Percentiles rank a stretch among this genome's conserved stretches.
Evolutionary conservation across 1,284 basidiomycete species (phyloP).

Genomic region (Papiliotrema flavescens): DNA sequence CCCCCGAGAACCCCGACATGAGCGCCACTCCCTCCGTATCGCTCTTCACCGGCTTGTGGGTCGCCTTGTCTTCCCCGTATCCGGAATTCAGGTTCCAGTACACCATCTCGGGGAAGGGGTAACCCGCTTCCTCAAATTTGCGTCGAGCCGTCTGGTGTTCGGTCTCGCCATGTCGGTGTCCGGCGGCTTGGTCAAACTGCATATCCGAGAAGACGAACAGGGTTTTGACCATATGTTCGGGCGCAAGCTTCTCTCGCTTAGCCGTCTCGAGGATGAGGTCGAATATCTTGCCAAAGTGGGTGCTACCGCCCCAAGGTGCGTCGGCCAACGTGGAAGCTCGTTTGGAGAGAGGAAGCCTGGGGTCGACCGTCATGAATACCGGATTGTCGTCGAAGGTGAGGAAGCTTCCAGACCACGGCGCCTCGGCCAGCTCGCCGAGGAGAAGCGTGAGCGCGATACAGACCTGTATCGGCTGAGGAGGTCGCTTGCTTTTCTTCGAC

Average conservation of each 20-base stretch:
- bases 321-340: slow-evolving; percentile 49
- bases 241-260: slow-evolving; percentile 55
- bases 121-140: slow-evolving; percentile 60
- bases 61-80: background rate
- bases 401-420: slow-evolving; percentile 63
- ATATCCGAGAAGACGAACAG: slow-evolving; percentile 72
- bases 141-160: slow-evolving; percentile 58
- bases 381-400: slow-evolving; percentile 63
- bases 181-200: slow-evolving; percentile 60
- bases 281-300: slow-evolving; percentile 51
- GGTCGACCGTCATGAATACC: slow-evolving; percentile 54
- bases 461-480: slow-evolving; percentile 56
- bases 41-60: slow-evolving; percentile 54
- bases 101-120: slow-evolving; percentile 61
- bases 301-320: slow-evolving; percentile 58
- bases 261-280: slow-evolving; percentile 57
- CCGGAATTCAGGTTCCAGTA: slow-evolving; percentile 35
- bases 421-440: slow-evolving; percentile 58
- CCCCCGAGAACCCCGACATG: slow-evolving; percentile 64
- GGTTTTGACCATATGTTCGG: slow-evolving; percentile 67
- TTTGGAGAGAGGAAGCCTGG: slow-evolving; percentile 41
- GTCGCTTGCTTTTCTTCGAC: background rate
- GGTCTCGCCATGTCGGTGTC: slow-evolving; percentile 54
- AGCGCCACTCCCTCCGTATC: slow-evolving; percentile 60
- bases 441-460: slow-evolving; percentile 65